Percentiles rank a stretch among this genome's conserved stretches.
These are phyloP conservation scores for Alternaria sp. DNA, from an alignment of 2,329 filamentous ascomycete species.

Conservation along the genomic window DNA sequence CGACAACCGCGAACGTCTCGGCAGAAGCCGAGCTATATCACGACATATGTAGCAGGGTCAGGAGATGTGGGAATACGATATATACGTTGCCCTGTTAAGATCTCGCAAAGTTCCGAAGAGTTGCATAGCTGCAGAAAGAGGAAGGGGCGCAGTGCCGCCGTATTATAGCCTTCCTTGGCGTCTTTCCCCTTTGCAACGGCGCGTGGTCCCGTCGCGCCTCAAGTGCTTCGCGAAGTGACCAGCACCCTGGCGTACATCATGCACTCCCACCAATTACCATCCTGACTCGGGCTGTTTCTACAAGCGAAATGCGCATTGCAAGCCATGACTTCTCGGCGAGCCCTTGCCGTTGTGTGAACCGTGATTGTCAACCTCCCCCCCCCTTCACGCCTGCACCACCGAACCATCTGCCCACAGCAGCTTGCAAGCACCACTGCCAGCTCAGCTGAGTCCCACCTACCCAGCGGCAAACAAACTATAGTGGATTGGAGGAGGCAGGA, in stretches of 20 bases:
- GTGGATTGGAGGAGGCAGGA: background rate
- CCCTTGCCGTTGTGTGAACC: background rate
- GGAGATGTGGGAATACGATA: constrained; percentile 3
- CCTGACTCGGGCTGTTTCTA: constrained; percentile 1
- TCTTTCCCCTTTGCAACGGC: constrained; percentile 5
- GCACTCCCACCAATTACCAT: background rate
- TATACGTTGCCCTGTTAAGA: constrained; percentile 1
- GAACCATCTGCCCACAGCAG: background rate
- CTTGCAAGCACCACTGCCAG: background rate
- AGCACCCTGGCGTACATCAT: constrained; percentile 5
- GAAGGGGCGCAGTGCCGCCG: constrained; percentile 1
- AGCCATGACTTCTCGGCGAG: background rate
- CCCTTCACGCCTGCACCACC: background rate
- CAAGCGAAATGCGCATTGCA: constrained; percentile 1
- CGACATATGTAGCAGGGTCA: background rate
- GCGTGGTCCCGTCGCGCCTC: constrained; percentile 1
- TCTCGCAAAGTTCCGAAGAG: background rate
- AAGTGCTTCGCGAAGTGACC: background rate
- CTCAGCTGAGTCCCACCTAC: constrained; percentile 1
- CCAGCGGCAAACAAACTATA: background rate
- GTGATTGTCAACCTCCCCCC: background rate
- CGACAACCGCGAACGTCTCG: background rate
- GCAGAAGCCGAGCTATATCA: background rate
- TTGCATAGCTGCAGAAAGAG: background rate
- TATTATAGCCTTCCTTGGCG: constrained; percentile 6